A percentile compares a stretch with the other conserved stretches of the same genome.
phyloP scores from a whole-genome alignment of 2,329 filamentous ascomycete genomes.

The Penicillium sp. region DNA sequence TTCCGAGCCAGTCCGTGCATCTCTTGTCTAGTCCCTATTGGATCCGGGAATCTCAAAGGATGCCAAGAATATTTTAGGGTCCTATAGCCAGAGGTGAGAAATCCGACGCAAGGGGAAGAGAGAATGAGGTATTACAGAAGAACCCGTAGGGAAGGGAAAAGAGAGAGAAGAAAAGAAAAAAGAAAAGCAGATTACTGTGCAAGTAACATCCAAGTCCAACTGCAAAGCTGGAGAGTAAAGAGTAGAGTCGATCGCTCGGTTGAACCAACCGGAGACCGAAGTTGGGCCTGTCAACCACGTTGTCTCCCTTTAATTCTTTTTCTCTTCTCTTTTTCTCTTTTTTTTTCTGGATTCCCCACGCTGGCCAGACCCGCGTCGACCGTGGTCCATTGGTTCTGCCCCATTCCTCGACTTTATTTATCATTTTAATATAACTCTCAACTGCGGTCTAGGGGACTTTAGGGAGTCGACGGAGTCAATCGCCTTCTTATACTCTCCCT shows the following conservation, averaged over 20 bases:
- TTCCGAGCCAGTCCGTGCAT: constrained; percentile 20
- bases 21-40: constrained; percentile 12
- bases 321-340: constrained; percentile 6
- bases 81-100: no score
- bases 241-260: no score
- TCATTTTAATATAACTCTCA: constrained; percentile 10
- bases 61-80: no score
- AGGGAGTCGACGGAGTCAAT: no score
- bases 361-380: constrained; percentile 11
- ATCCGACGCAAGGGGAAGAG: no score
- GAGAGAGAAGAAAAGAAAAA: no score
- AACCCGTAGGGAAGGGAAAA: no score
- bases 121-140: no score
- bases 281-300: constrained; percentile 18
- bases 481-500: constrained; percentile 3
- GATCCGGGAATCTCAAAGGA: constrained; percentile 11
- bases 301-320: constrained; percentile 3
- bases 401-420: background rate
- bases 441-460: no score
- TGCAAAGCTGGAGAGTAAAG: no score
- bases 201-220: no score
- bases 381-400: constrained; percentile 4
- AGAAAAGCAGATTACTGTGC: no score
- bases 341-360: constrained; percentile 6
- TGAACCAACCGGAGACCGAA: constrained; percentile 2